Evolutionary conservation across 805 yeast species (phyloP), one percentile per base, ranked within the genome.

Genomic region (Schwanniomyces pseudopolymorphus): DNA sequence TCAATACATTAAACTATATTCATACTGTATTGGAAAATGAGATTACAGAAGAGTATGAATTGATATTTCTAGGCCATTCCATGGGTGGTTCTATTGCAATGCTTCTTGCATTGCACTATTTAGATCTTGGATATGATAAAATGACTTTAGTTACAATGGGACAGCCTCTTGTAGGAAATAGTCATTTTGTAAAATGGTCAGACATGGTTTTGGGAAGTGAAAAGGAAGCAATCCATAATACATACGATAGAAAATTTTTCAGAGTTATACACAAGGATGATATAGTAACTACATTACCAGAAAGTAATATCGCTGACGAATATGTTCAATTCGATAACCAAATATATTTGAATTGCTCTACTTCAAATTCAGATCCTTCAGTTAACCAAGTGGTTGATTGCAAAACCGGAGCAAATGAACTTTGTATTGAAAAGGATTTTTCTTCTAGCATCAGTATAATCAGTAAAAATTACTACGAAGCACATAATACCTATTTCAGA

Each of bases 91-190:
- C 75, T 1, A 64, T 73, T 26, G 73, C 70, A 0, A 51, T 69
- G 11, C 54, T 75, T 2, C 49, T 74, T 10, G 68, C 68, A 5
- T 54, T 73, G 13, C 67, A 71, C 44, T 67, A 61, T 43, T 53
- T 67, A 9, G 72, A 67, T 47, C 48, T 61, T 43, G 74, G 74
- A 1, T 64, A 54, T 45, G 59, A 64, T 14, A 58, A 60, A 19
- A 40, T 64, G 33, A 58, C 62, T 0, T 39, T 74, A 33, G 64
- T 72, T 4, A 72, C 78, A 1, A 63, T 73, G 70, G 79, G 78
- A 1, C 78, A 67, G 54, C 79, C 79, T 0, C 58, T 70, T 19
- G 47, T 71, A 5, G 79, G 79, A 2, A 74, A 75, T 51, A 47
- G 54, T 14, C 56, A 55, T n/a, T 72, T 74, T 45, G 63, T 64